Conservation (phyloP, 2,329 filamentous ascomycete species). For the Aspergillus sojae region DNA sequence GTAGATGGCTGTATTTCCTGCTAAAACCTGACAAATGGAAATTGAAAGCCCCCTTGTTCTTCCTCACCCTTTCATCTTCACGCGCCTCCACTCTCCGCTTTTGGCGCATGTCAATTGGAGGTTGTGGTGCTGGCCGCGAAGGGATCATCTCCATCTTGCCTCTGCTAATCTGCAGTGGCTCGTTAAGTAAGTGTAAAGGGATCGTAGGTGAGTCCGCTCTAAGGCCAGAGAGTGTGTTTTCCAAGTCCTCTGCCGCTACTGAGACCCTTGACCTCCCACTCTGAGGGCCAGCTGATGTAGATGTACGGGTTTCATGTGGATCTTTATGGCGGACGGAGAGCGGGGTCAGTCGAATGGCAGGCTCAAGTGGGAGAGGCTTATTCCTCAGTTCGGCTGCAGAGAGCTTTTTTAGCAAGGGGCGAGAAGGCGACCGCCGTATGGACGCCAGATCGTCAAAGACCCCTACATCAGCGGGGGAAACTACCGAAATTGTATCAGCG, state of each 20-base stretch:
- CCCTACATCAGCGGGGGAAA: slow-evolving; percentile 27
- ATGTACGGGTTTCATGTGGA: slow-evolving; percentile 10
- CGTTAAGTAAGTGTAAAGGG: slow-evolving; percentile 24
- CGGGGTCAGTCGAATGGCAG: slow-evolving; percentile 34
- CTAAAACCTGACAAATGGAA: slow-evolving; percentile 23
- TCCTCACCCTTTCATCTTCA: slow-evolving; percentile 20
- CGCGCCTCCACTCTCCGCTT: slow-evolving; percentile 9
- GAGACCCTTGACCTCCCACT: slow-evolving; percentile 28
- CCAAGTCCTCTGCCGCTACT: slow-evolving; percentile 41
- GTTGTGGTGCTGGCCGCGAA: slow-evolving; percentile 33
- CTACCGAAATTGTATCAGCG: slow-evolving; percentile 29
- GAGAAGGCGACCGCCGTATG: slow-evolving; percentile 18
- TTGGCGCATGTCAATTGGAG: slow-evolving; percentile 24
- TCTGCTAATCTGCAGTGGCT: slow-evolving; percentile 37
- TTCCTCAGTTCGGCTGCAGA: slow-evolving; percentile 36
- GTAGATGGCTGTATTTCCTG: slow-evolving; percentile 16
- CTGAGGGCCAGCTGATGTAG: slow-evolving; percentile 3
- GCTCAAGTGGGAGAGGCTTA: slow-evolving; percentile 45
- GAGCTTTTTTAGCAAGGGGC: slow-evolving; percentile 19
- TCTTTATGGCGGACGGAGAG: slow-evolving; percentile 24
- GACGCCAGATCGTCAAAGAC: slow-evolving; percentile 38
- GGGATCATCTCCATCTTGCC: slow-evolving; percentile 37
- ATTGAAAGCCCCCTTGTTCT: slow-evolving; percentile 20
- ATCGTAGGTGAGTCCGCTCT: slow-evolving; percentile 15
- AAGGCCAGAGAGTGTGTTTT: slow-evolving; percentile 34